Base-by-base conservation (phyloP, 768 basidiomycete genomes). In the Daedaleopsis nitida region DNA sequence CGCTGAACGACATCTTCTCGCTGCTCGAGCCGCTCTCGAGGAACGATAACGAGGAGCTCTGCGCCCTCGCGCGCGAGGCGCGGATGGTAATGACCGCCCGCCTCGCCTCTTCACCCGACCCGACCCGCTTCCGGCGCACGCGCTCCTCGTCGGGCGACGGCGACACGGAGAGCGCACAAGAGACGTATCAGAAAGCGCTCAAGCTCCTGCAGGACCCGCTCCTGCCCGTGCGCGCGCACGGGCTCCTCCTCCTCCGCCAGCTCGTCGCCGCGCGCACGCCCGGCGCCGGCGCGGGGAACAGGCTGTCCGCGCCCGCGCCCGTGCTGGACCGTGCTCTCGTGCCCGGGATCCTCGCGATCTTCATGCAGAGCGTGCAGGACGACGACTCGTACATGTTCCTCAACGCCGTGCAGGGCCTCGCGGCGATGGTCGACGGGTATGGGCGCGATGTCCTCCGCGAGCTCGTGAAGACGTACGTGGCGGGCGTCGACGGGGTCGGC, bases 311-410 rank as follows among this genome's bases (percentile, higher is more conserved):
- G 16, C 70, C 72, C 37, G 62, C 66, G n/a, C 69, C 78, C 13
- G n/a, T n/a, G n/a, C n/a, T n/a, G n/a, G 86, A 91, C 66, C 74
- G 78, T 3, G 88, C 90, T 0, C 77, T 98, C 24, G 74, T 87
- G 16, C 94, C 94, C 7, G 90, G 88, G 0, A 92, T 98, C 65
- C 75, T 95, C 49, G 89, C 91, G 32, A 89, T 97, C 57, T 96
- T 98, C 72, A 73, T 96, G 63, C 86, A 92, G 69, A 83, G 87
- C 0, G 74, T 96, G 6, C 89, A 93, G 69, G 94, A 97, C 62
- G 91, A 95, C 42, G 96, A 98, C 69, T 94, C 92, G n/a, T 98
- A 94, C 73, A 86, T 98, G 57, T 98, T 94, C 70, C 77, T 98
- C 55, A 94, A 94, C 69, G 94, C 91, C 0, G 89, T 96, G 14